Conservation (phyloP, 202 grass and related monocot genomes). For the Cymbopogon flexuosus region DNA sequence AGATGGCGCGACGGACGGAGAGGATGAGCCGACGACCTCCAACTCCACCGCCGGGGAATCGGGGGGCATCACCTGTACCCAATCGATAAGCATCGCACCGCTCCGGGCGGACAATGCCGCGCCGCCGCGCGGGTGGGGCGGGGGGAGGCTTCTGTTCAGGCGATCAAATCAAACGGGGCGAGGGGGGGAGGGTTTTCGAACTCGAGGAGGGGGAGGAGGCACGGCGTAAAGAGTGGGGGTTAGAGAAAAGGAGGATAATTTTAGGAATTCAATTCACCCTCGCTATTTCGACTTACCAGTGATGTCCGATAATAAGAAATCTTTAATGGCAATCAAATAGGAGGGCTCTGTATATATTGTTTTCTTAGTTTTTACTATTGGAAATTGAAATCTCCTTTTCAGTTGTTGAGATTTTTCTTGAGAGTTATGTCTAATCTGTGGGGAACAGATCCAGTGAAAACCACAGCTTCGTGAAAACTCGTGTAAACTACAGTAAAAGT, state of each 20-base stretch:
- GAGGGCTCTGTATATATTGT: too few species aligned
- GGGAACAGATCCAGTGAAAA: too few species aligned
- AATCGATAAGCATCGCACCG: slow-evolving; percentile 12
- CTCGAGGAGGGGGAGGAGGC: background rate
- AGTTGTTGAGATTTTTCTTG: background rate
- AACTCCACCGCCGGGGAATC: background rate
- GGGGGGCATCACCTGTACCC: background rate
- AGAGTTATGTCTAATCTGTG: background rate
- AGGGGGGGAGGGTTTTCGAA: slow-evolving; percentile 1
- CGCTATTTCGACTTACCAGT: too few species aligned
- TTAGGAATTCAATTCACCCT: background rate
- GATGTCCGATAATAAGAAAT: background rate
- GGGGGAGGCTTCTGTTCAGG: slow-evolving; percentile 5
- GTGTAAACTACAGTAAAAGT: too few species aligned
- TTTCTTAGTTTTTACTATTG: background rate
- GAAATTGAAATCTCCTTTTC: background rate
- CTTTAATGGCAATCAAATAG: background rate
- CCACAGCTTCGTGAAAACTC: too few species aligned
- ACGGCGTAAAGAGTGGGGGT: background rate
- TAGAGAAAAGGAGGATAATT: background rate
- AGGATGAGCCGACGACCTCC: slow-evolving; percentile 24
- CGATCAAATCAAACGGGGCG: slow-evolving; percentile 5
- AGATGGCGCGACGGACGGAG: background rate
- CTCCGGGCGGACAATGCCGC: background rate
- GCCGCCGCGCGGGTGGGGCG: background rate